Base-by-base conservation (phyloP, 805 yeast genomes). In the Lipomyces anomalus region DNA sequence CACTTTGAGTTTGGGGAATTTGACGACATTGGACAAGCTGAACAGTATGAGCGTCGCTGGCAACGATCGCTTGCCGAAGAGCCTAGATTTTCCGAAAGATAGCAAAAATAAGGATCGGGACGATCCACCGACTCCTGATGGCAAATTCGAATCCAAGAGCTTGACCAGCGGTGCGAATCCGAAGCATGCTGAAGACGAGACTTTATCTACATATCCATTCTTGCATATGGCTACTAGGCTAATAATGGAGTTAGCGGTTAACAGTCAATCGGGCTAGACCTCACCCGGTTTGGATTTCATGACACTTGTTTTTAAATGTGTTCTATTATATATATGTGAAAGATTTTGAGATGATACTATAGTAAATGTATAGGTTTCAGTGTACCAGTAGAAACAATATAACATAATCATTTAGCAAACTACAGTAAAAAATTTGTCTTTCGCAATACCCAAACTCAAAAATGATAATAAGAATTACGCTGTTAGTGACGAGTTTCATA, bases 221-320 rank as follows among this genome's bases (percentile, higher is more conserved):
- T 70, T 92, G 59, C 95, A 92, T 64, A 70, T 90, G 59, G 90
- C 97, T 35, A 90, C 97, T 2, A 71, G 88, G 60, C 73, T 90
- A 53, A 90, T 90, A 52, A 88, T 90, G 95, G 97, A 90, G 65
- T 72, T 90, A 55, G 98, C 98, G 1, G 97, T 92, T 16, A 92
- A 90, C 61, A 80, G 90, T 59, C 95, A 87, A 57, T 72, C 71
- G 39, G 66, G 60, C 24, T 66, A 57, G 32, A 13, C 13, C 13
- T 28, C 16, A n/a, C n/a, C n/a, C n/a, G n/a, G n/a, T n/a, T n/a
- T n/a, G n/a, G n/a, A n/a, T n/a, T n/a, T n/a, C n/a, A n/a, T n/a
- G n/a, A n/a, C n/a, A n/a, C n/a, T n/a, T n/a, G n/a, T n/a, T n/a
- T n/a, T n/a, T n/a, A n/a, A n/a, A n/a, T n/a, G n/a, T n/a, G n/a